phyloP scores from a whole-genome alignment of 495 filamentous ascomycete species.

The Penicillium malachiteum region DNA sequence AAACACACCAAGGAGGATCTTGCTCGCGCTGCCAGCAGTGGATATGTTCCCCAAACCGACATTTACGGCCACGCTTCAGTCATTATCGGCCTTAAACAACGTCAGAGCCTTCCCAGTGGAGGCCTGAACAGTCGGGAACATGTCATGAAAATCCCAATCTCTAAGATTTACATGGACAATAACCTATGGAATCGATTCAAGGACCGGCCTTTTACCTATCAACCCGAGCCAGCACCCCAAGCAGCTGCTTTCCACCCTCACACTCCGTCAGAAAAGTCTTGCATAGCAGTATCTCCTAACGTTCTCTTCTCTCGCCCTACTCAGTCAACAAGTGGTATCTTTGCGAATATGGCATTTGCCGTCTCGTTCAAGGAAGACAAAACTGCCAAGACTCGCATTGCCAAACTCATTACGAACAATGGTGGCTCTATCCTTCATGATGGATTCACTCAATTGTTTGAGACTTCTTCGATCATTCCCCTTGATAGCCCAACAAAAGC shows the following conservation, averaged over 20 bases:
- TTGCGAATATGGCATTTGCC: slow-evolving; percentile 78
- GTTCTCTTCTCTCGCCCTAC: slow-evolving; percentile 40
- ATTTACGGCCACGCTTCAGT: slow-evolving; percentile 46
- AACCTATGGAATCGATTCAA: slow-evolving; percentile 52
- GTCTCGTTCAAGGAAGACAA: slow-evolving; percentile 65
- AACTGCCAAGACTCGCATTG: slow-evolving; percentile 51
- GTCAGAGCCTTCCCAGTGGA: slow-evolving; percentile 42
- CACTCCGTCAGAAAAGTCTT: slow-evolving; percentile 42
- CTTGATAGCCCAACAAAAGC: slow-evolving; percentile 29
- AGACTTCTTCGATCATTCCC: slow-evolving; percentile 42
- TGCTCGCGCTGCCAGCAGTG: slow-evolving; percentile 20
- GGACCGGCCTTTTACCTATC: slow-evolving; percentile 39
- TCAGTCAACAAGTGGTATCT: slow-evolving; percentile 46
- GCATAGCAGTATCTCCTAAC: slow-evolving; percentile 44
- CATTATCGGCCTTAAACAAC: slow-evolving; percentile 45
- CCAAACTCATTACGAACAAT: slow-evolving; percentile 51
- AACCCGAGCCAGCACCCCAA: slow-evolving; percentile 16
- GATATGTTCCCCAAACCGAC: slow-evolving; percentile 42
- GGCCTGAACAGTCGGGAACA: slow-evolving; percentile 30
- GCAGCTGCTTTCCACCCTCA: slow-evolving; percentile 24
- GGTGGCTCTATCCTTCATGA: slow-evolving; percentile 71
- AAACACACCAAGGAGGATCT: slow-evolving; percentile 38
- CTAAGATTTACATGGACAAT: slow-evolving; percentile 48
- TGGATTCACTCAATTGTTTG: slow-evolving; percentile 86
- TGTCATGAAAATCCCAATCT: slow-evolving; percentile 44